phyloP scores from a whole-genome alignment of 2,329 filamentous ascomycete genomes.

The Clarireedia homoeocarpa region DNA sequence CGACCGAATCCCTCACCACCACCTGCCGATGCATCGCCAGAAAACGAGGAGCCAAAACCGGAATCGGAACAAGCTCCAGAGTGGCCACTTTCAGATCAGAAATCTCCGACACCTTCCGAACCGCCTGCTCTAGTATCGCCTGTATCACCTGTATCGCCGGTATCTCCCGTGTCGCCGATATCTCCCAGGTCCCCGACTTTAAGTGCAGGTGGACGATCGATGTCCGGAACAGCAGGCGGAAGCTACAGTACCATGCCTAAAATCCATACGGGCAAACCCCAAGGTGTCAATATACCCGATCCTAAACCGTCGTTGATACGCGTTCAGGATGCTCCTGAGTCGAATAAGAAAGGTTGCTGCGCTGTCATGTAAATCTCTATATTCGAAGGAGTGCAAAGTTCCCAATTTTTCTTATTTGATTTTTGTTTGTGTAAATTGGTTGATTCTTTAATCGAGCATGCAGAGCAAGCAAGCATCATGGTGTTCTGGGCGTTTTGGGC shows the following conservation, averaged over 20 bases:
- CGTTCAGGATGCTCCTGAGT: constrained; percentile 46
- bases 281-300: constrained; percentile 20
- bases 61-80: constrained; percentile 33
- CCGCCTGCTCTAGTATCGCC: background rate
- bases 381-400: background rate
- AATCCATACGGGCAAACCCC: constrained; percentile 32
- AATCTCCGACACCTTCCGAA: background rate
- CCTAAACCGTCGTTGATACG: constrained; percentile 36
- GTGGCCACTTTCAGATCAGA: constrained; percentile 47
- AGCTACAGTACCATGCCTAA: constrained; percentile 42
- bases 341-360: constrained; percentile 42
- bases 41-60: constrained; percentile 27
- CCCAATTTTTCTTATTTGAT: background rate
- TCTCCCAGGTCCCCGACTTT: constrained; percentile 40
- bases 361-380: constrained; percentile 37
- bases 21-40: constrained; percentile 8
- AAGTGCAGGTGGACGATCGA: constrained; percentile 37
- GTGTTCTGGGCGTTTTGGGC: background rate
- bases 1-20: constrained; percentile 48
- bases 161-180: background rate
- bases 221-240: constrained; percentile 31
- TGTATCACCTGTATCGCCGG: background rate
- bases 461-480: background rate
- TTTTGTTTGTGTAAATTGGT: constrained; percentile 3
- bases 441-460: background rate